Evolutionary conservation across 768 basidiomycete species (phyloP), one percentile per base, ranked within the genome.

Genomic region (Boletales sp.): DNA sequence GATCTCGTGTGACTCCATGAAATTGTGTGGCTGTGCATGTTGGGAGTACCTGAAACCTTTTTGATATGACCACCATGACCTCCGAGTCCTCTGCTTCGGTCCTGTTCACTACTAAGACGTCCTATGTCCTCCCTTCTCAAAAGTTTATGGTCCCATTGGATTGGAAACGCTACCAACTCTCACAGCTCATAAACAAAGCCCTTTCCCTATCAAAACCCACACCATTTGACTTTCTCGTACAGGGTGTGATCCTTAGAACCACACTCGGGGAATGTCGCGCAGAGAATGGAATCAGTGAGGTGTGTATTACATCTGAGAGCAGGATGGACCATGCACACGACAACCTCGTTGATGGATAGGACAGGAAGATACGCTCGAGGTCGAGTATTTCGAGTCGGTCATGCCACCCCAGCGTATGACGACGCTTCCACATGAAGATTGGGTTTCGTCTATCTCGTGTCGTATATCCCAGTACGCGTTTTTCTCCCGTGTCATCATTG

Each of bases 131-230:
- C 11, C 60, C 60, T 0, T 77, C 84, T 1, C 90, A 94, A 66
- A 92, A 91, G 62, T 97, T 92, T 65, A 84, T 97, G 82, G 86
- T 98, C 14, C 95, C 97, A 2, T 75, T 84, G 1, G 72, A 80
- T 67, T 98, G 94, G 94, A 82, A 79, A 50, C 84, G 95, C n/a
- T 98, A 89, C 68, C 95, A 97, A 60, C 86, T 99, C 30, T 97
- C 94, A 1, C 93, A 97, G 53, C 85, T 98, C 38, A 84, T 99
- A 51, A 99, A 99, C 74, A 97, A 97, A 63, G 90, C 94, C 1
- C 74, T 98, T 24, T 77, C 80, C 21, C 80, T 87, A 15, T 66
- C 77, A 0, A 81, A 81, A 47, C 83, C 89, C 0, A 74, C 95
- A 3, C 94, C 94, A 0, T 97, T 97, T 64, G 94, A 99, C 68